Conservation (phyloP, 2,329 filamentous ascomycete genomes). For the Geosmithia putterillii region DNA sequence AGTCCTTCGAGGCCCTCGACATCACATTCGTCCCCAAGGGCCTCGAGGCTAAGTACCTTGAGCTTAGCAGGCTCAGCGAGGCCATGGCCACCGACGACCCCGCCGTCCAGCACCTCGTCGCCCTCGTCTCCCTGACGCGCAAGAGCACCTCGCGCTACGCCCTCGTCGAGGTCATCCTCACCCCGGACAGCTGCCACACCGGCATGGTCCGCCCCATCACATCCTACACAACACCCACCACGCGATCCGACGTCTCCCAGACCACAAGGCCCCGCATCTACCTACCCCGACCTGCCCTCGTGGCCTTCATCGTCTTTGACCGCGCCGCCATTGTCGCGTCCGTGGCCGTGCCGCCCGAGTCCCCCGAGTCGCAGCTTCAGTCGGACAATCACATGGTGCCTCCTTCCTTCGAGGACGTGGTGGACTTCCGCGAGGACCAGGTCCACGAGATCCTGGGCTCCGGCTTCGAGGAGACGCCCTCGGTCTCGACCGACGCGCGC, state of each 20-base stretch:
- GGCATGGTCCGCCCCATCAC: constrained; percentile 57
- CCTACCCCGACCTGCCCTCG: constrained; percentile 65
- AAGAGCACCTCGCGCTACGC: constrained; percentile 51
- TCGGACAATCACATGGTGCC: constrained; percentile 51
- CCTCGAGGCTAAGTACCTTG: constrained; percentile 34
- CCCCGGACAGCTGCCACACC: constrained; percentile 38
- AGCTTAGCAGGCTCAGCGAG: constrained; percentile 37
- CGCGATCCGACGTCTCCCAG: constrained; percentile 20
- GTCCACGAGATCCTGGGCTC: constrained; percentile 52
- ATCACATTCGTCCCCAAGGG: constrained; percentile 56
- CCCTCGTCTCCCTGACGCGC: constrained; percentile 46
- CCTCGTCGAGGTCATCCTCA: constrained; percentile 59
- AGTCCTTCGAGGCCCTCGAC: constrained; percentile 65
- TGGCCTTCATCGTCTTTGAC: constrained; percentile 73
- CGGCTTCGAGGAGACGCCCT: constrained; percentile 46
- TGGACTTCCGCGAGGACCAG: constrained; percentile 61
- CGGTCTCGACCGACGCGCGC: constrained; percentile 27
- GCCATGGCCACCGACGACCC: constrained; percentile 36
- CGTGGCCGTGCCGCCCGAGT: constrained; percentile 52
- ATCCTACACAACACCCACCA: constrained; percentile 45
- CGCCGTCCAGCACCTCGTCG: constrained; percentile 43
- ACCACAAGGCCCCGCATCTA: constrained; percentile 51
- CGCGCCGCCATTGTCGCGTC: constrained; percentile 69
- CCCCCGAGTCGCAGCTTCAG: constrained; percentile 65
- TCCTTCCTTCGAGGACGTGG: constrained; percentile 69